Evolutionary conservation across 768 basidiomycete species (phyloP).

Genomic region (Boletus patriciae): DNA sequence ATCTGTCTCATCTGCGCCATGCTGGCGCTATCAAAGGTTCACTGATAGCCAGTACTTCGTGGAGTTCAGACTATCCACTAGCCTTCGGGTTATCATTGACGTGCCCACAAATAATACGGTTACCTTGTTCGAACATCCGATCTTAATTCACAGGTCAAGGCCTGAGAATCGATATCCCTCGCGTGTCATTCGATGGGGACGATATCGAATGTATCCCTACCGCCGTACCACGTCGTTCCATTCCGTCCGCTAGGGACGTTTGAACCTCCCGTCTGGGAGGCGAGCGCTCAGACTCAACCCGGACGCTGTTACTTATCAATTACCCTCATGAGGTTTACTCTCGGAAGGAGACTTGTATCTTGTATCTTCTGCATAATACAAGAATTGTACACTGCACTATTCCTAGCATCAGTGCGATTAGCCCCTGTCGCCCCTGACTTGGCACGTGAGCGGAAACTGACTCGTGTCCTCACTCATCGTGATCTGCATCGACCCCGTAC

Average conservation of each 20-base stretch:
- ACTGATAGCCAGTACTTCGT: constrained; percentile 13
- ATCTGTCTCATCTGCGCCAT: background rate
- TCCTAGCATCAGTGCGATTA: constrained; percentile 8
- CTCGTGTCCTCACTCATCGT: background rate
- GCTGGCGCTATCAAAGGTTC: constrained; percentile 18
- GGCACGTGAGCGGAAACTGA: constrained; percentile 29
- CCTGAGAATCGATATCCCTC: constrained; percentile 5
- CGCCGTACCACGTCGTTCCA: constrained; percentile 9
- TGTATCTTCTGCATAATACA: background rate
- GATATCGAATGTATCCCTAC: background rate
- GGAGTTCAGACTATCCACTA: constrained; percentile 8
- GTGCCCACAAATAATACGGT: constrained; percentile 4
- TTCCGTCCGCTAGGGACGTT: constrained; percentile 13
- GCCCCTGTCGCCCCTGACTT: constrained; percentile 19
- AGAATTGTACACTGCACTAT: constrained; percentile 35
- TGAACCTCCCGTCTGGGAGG: constrained; percentile 20
- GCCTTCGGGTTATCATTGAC: constrained; percentile 19
- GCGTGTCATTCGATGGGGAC: constrained; percentile 15
- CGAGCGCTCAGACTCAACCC: constrained; percentile 21
- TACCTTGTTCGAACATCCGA: constrained; percentile 13
- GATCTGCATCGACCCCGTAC: constrained; percentile 5
- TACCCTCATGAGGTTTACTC: constrained; percentile 46
- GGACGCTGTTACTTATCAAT: constrained; percentile 35
- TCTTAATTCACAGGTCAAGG: background rate
- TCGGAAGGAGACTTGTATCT: constrained; percentile 19